Evolutionary conservation across 805 yeast species (phyloP).

Genomic region (Zygoascus bituminiphila): DNA sequence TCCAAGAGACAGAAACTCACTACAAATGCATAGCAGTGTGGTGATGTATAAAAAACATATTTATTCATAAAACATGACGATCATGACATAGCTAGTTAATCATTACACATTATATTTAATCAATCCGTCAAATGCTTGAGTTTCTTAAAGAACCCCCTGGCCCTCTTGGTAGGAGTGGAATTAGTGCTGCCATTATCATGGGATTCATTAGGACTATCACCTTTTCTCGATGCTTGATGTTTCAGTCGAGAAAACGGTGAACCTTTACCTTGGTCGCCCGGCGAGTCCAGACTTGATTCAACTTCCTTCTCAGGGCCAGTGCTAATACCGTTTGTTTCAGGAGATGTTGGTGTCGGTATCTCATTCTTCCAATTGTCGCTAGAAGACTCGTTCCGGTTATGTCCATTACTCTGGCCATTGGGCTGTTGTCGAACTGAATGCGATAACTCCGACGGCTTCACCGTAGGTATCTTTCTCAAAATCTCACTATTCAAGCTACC

Average conservation of each 20-base stretch:
- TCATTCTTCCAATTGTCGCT: no score
- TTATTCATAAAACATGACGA: neutral
- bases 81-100: neutral
- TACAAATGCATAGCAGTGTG: no score
- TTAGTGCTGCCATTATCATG: neutral
- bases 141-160: neutral
- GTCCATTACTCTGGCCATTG: no score
- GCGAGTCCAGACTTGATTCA: no score
- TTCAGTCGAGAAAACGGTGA: neutral
- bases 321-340: no score
- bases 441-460: no score
- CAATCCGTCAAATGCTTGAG: neutral
- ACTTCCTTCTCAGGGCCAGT: no score
- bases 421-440: no score
- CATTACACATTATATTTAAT: neutral
- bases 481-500: neutral
- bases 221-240: neutral
- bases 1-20: constrained; percentile 6
- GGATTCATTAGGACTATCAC: neutral
- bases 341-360: no score
- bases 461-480: neutral
- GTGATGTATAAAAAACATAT: neutral
- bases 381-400: no score
- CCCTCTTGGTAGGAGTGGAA: neutral
- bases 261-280: neutral